These are phyloP conservation scores for Basidiobolus meristosporus DNA, from an alignment of 371 early-diverging fungal species.

Conservation along the genomic window DNA sequence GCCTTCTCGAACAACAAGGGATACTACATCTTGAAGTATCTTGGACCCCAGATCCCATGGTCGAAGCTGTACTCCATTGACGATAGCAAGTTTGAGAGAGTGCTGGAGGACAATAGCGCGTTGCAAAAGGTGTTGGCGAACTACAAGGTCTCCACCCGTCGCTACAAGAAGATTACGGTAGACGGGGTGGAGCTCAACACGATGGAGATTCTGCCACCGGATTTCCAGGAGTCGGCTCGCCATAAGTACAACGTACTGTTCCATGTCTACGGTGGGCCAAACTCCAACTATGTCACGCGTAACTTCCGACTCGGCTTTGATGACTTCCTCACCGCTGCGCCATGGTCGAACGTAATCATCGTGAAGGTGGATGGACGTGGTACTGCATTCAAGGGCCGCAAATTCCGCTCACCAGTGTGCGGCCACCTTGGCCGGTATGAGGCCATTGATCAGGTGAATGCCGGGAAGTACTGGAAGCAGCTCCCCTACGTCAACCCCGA, in stretches of 20 bases:
- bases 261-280: slow-evolving; percentile 91
- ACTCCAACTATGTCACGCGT: slow-evolving; percentile 63
- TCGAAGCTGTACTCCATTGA: slow-evolving; percentile 36
- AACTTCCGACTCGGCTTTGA: slow-evolving; percentile 50
- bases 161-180: slow-evolving; percentile 26
- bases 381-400: slow-evolving; percentile 49
- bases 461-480: slow-evolving; percentile 45
- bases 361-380: slow-evolving; percentile 17
- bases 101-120: slow-evolving; percentile 29
- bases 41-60: slow-evolving; percentile 79
- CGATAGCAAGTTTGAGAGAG: slow-evolving; percentile 21
- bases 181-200: slow-evolving; percentile 62
- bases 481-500: slow-evolving; percentile 56
- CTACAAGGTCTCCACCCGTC: slow-evolving; percentile 33
- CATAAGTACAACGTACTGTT: slow-evolving; percentile 69
- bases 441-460: slow-evolving; percentile 68
- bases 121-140: slow-evolving; percentile 16
- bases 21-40: slow-evolving; percentile 55
- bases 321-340: slow-evolving; percentile 33
- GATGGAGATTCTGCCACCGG: slow-evolving; percentile 59
- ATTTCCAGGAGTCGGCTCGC: slow-evolving; percentile 53
- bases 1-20: slow-evolving; percentile 52
- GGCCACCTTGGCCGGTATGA: slow-evolving; percentile 67
- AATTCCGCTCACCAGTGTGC: slow-evolving; percentile 55
- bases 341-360: slow-evolving; percentile 23